Conservation (phyloP, 148 eudicot species). For the Silene uniflora region DNA sequence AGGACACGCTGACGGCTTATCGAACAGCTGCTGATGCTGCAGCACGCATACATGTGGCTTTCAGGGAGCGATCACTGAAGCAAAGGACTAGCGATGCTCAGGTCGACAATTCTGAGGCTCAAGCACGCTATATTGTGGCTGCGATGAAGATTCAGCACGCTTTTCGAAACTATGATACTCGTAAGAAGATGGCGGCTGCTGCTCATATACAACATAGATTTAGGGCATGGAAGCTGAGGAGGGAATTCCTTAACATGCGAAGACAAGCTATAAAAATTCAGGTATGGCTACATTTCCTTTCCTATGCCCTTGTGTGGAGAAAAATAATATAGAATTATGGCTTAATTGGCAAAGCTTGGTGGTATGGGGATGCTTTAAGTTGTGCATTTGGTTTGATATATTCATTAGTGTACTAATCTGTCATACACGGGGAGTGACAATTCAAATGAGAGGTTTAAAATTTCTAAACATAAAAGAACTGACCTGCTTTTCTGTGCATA, state of each 20-base stretch:
- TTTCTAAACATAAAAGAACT: too few relatives aligned
- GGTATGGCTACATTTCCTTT: slow-evolving; percentile 39
- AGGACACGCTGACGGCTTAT: slow-evolving; percentile 84
- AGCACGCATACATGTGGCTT: slow-evolving; percentile 80
- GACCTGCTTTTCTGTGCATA: neutral
- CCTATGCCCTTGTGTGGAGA: neutral
- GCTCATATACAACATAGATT: slow-evolving; percentile 77
- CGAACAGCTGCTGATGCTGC: slow-evolving; percentile 99
- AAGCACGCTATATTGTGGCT: slow-evolving; percentile 75
- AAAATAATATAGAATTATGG: neutral
- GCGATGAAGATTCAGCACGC: slow-evolving; percentile 98
- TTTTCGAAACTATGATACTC: slow-evolving; percentile 56
- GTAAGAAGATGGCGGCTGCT: slow-evolving; percentile 69
- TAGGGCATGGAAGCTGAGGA: slow-evolving; percentile 73
- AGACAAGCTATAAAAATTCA: slow-evolving; percentile 73
- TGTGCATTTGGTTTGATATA: neutral
- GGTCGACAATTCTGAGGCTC: slow-evolving; percentile 50
- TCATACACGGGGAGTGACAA: neutral
- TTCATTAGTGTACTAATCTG: neutral
- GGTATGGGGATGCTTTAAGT: neutral
- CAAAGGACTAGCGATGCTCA: slow-evolving; percentile 42
- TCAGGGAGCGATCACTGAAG: slow-evolving; percentile 66
- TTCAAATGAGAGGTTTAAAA: neutral
- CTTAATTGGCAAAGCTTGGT: neutral
- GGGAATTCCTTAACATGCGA: slow-evolving; percentile 73